phyloP scores from a whole-genome alignment of 2,329 filamentous ascomycete species.

The Daldinia sp. region DNA sequence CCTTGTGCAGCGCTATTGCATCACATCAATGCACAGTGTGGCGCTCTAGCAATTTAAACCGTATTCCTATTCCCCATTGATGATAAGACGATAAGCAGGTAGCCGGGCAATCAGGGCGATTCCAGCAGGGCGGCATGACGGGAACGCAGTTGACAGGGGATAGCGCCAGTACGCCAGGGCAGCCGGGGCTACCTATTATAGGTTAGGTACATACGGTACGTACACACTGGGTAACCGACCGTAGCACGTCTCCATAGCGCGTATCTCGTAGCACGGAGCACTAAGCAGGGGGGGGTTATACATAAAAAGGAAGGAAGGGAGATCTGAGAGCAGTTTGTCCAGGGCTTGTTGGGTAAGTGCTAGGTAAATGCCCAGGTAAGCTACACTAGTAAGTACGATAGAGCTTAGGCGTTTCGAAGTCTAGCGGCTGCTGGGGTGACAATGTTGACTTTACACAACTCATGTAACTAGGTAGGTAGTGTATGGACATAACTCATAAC shows the following conservation, averaged over 20 bases:
- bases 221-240: constrained; percentile 1
- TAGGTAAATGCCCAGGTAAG: not conserved
- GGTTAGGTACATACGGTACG: constrained; percentile 1
- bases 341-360: too few relatives aligned
- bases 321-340: not conserved
- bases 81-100: constrained; percentile 16
- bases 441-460: constrained; percentile 41
- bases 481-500: not conserved
- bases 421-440: constrained; percentile 46
- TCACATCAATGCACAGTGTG: constrained; percentile 25
- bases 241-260: not conserved
- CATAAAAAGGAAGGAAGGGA: too few relatives aligned
- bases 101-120: not conserved
- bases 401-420: constrained; percentile 20
- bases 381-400: not conserved
- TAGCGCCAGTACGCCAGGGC: constrained; percentile 7
- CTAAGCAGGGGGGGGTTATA: not conserved
- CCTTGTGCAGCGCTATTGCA: constrained; percentile 30
- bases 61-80: not conserved
- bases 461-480: too few relatives aligned
- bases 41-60: not conserved
- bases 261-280: constrained; percentile 2
- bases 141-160: constrained; percentile 12
- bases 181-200: constrained; percentile 3
- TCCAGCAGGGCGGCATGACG: constrained; percentile 5